A percentile compares a stretch with the other conserved stretches of the same genome.
Evolutionary conservation across 2,329 filamentous ascomycete species (phyloP).

Genomic region (Aureobasidium pullulans): DNA sequence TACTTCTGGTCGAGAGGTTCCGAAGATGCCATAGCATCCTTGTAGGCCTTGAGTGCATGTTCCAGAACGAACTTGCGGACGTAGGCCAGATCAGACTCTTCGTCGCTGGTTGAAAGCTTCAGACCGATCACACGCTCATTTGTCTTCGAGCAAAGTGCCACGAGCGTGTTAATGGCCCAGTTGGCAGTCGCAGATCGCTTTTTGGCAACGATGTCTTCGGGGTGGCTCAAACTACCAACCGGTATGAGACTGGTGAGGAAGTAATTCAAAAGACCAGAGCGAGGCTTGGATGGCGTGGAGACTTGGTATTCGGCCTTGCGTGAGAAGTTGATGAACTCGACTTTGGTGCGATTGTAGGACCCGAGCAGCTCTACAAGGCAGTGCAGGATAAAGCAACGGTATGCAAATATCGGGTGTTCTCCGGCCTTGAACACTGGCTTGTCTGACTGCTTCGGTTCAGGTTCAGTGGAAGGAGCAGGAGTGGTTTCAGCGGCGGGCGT

Average conservation of each 20-base stretch:
- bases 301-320: constrained; percentile 77
- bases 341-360: constrained; percentile 89
- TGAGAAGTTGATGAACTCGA: constrained; percentile 99
- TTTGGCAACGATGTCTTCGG: constrained; percentile 69
- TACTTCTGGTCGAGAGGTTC: constrained; percentile 83
- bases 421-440: constrained; percentile 82
- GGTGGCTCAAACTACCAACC: constrained; percentile 57
- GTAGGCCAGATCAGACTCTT: constrained; percentile 78
- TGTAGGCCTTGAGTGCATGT: constrained; percentile 85
- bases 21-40: constrained; percentile 70
- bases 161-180: constrained; percentile 79
- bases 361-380: constrained; percentile 84
- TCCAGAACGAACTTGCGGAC: constrained; percentile 93
- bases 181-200: constrained; percentile 79
- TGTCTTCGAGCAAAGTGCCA: constrained; percentile 81
- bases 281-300: constrained; percentile 85
- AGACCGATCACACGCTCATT: constrained; percentile 60
- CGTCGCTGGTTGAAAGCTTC: constrained; percentile 47
- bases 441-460: constrained; percentile 46
- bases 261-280: constrained; percentile 89
- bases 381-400: constrained; percentile 88
- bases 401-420: constrained; percentile 92
- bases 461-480: constrained; percentile 13
- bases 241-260: constrained; percentile 73
- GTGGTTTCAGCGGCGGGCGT: constrained; percentile 31